These are phyloP conservation scores for Penicillium brasilianum DNA, from an alignment of 2,329 filamentous ascomycete species.

Conservation along the genomic window DNA sequence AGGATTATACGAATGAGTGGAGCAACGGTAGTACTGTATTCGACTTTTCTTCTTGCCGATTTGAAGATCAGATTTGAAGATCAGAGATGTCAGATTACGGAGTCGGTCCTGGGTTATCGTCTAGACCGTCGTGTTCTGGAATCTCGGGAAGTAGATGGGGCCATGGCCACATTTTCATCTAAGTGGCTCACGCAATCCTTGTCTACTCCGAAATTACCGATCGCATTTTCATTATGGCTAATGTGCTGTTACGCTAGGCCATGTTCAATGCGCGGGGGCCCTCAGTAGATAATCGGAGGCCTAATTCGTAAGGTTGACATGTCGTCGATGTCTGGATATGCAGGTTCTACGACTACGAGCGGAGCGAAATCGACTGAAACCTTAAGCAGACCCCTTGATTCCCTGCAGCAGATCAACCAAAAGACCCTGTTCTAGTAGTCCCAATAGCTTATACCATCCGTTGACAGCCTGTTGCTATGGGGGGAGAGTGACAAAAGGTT, in stretches of 20 bases:
- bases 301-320: not conserved
- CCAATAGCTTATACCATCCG: too few species aligned
- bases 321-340: not conserved
- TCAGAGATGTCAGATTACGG: not conserved
- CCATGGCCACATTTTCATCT: not conserved
- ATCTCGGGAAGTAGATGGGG: constrained; percentile 1
- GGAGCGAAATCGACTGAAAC: not conserved
- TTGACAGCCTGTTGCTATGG: not conserved
- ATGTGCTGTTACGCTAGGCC: not conserved
- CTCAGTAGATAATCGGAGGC: not conserved
- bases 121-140: not conserved
- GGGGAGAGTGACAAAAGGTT: not conserved
- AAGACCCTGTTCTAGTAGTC: not conserved
- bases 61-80: not conserved
- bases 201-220: not conserved
- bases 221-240: not conserved
- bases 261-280: not conserved
- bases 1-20: not conserved
- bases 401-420: not conserved
- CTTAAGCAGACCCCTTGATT: not conserved
- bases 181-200: not conserved
- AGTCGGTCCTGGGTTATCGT: not conserved
- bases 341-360: not conserved
- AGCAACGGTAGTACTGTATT: not conserved
- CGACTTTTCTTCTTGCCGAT: not conserved